A percentile compares a stretch with the other conserved stretches of the same genome.
Evolutionary conservation across 495 filamentous ascomycete genomes (phyloP).

Genomic region (Endocarpon pusillum): DNA sequence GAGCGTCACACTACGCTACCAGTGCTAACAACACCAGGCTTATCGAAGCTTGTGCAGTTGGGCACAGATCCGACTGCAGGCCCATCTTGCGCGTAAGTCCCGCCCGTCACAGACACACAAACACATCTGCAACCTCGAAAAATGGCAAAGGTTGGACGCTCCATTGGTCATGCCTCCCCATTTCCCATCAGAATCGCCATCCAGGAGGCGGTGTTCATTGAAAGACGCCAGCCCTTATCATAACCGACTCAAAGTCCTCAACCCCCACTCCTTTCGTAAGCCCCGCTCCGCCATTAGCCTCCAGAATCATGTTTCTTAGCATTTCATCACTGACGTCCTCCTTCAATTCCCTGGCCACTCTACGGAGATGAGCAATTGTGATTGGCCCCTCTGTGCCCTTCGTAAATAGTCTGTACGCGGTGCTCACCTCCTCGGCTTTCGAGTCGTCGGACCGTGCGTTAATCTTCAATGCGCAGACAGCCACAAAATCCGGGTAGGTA

Average conservation of each 20-base stretch:
- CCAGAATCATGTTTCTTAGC: constrained; percentile 79
- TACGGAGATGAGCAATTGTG: constrained; percentile 53
- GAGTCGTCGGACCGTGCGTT: constrained; percentile 36
- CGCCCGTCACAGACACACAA: too few species aligned
- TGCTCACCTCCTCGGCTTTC: constrained; percentile 50
- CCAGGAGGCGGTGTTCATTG: too few species aligned
- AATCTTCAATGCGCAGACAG: constrained; percentile 71
- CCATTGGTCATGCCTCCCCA: too few species aligned
- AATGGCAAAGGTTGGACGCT: too few species aligned
- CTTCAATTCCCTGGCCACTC: constrained; percentile 66
- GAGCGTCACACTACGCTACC: too few species aligned
- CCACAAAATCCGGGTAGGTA: constrained; percentile 58
- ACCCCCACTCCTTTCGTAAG: constrained; percentile 52
- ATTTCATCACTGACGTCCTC: constrained; percentile 64
- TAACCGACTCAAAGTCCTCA: constrained; percentile 71
- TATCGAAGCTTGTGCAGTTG: too few species aligned
- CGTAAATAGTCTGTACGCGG: constrained; percentile 67
- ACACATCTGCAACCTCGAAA: too few species aligned
- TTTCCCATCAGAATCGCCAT: too few species aligned
- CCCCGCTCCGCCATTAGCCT: constrained; percentile 70
- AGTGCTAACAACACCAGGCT: too few species aligned
- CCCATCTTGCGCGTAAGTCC: too few species aligned
- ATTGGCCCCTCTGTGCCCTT: constrained; percentile 37
- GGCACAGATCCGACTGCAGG: too few species aligned
- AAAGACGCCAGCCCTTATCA: constrained; percentile 71